Percentiles rank a stretch among this genome's conserved stretches.
These are phyloP conservation scores for Sclerotinia spermophila DNA, from an alignment of 2,329 filamentous ascomycete species.

Conservation along the genomic window DNA sequence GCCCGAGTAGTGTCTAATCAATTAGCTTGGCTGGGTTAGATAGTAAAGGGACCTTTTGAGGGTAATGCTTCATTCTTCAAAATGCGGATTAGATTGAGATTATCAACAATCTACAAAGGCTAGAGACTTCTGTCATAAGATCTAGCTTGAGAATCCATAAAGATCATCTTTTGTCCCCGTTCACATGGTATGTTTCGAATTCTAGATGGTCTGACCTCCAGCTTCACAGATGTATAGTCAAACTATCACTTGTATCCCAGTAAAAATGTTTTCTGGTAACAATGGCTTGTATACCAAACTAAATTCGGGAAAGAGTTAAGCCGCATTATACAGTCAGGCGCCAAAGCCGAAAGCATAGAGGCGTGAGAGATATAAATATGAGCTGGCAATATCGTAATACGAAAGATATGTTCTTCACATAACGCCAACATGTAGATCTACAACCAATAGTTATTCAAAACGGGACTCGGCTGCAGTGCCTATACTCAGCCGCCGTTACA, in stretches of 20 bases:
- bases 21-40: not conserved
- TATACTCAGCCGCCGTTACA: slow-evolving; percentile 7
- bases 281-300: not conserved
- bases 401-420: not conserved
- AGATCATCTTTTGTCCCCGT: not conserved
- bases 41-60: not conserved
- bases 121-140: not conserved
- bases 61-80: not conserved
- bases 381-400: not conserved
- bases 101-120: no score
- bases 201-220: not conserved
- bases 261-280: not conserved
- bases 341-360: not conserved
- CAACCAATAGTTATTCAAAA: not conserved
- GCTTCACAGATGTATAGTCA: not conserved
- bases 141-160: not conserved
- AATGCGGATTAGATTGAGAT: no score
- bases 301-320: not conserved
- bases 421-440: not conserved
- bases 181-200: not conserved
- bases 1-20: not conserved
- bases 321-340: not conserved
- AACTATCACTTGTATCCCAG: not conserved
- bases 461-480: not conserved
- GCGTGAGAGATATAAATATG: not conserved